A percentile compares a stretch with the other conserved stretches of the same genome.
Conservation (phyloP, 2,329 filamentous ascomycete genomes). For the Aureobasidium leucospermi region DNA sequence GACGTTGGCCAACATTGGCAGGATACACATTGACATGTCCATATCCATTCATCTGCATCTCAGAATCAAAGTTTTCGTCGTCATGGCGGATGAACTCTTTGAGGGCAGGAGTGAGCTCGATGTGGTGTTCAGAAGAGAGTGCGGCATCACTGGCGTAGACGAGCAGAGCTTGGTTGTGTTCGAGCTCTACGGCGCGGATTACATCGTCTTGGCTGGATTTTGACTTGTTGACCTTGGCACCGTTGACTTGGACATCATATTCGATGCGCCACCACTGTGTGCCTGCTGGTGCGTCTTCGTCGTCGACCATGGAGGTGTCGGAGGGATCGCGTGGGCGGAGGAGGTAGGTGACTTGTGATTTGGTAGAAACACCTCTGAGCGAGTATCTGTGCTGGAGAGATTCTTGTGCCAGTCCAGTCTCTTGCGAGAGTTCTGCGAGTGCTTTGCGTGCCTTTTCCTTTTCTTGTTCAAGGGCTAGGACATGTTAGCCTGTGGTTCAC, state of each 20-base stretch:
- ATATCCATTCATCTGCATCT: conserved; percentile 15
- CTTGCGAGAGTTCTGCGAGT: conserved; percentile 23
- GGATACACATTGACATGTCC: conserved; percentile 10
- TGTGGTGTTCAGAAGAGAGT: conserved; percentile 13
- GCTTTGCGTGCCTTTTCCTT: conserved; percentile 26
- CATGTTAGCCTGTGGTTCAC: neutral
- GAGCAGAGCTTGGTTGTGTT: conserved; percentile 47
- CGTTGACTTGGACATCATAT: conserved; percentile 39
- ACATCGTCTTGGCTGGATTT: conserved; percentile 42
- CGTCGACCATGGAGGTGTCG: conserved; percentile 23
- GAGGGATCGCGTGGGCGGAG: conserved; percentile 33
- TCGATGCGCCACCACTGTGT: conserved; percentile 52
- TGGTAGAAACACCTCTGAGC: conserved; percentile 52
- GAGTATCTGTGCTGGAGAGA: conserved; percentile 43
- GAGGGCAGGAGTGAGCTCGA: conserved; percentile 12
- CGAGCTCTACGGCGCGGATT: conserved; percentile 42
- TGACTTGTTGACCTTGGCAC: conserved; percentile 27
- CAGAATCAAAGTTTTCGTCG: conserved; percentile 20
- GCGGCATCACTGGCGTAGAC: conserved; percentile 50
- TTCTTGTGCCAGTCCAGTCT: conserved; percentile 14
- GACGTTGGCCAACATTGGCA: conserved; percentile 13
- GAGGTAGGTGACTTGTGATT: conserved; percentile 51
- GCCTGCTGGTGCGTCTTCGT: conserved; percentile 27
- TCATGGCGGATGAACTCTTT: conserved; percentile 23
- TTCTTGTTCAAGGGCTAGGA: conserved; percentile 20